A percentile compares a stretch with the other conserved stretches of the same genome.
Evolutionary conservation across 2,329 filamentous ascomycete species (phyloP).

Genomic region (Fusarium floridanum): DNA sequence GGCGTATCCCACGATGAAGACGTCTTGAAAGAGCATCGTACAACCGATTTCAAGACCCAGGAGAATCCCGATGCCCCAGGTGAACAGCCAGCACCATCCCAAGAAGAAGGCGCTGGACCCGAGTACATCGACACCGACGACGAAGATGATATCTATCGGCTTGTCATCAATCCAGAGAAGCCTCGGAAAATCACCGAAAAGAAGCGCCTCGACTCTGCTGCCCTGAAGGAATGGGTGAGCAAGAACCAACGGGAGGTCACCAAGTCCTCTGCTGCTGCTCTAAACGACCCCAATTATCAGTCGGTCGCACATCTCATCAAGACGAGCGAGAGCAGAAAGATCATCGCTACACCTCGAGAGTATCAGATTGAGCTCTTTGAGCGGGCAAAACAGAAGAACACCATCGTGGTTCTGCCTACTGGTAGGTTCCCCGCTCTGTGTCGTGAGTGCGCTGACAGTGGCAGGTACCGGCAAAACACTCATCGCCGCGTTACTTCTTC

Average conservation of each 20-base stretch:
- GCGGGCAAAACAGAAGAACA: constrained; percentile 84
- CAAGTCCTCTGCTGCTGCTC: constrained; percentile 36
- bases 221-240: constrained; percentile 61
- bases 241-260: constrained; percentile 55
- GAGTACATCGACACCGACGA: constrained; percentile 35
- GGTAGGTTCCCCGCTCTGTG: constrained; percentile 57
- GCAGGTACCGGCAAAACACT: constrained; percentile 91
- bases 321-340: constrained; percentile 59
- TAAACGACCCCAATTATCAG: constrained; percentile 47
- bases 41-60: not conserved
- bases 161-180: constrained; percentile 48
- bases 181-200: constrained; percentile 59
- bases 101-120: constrained; percentile 8
- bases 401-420: constrained; percentile 94
- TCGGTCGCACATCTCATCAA: constrained; percentile 51
- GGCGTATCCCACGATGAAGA: not conserved
- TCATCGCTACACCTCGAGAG: constrained; percentile 84
- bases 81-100: not conserved
- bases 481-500: constrained; percentile 89
- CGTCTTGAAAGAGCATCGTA: not conserved
- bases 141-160: constrained; percentile 47
- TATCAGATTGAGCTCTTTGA: constrained; percentile 96
- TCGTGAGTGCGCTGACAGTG: not conserved
- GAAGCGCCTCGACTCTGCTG: constrained; percentile 63
- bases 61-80: not conserved